Evolutionary conservation across 2,329 filamentous ascomycete genomes (phyloP).

Genomic region (Fonsecaea monophora): DNA sequence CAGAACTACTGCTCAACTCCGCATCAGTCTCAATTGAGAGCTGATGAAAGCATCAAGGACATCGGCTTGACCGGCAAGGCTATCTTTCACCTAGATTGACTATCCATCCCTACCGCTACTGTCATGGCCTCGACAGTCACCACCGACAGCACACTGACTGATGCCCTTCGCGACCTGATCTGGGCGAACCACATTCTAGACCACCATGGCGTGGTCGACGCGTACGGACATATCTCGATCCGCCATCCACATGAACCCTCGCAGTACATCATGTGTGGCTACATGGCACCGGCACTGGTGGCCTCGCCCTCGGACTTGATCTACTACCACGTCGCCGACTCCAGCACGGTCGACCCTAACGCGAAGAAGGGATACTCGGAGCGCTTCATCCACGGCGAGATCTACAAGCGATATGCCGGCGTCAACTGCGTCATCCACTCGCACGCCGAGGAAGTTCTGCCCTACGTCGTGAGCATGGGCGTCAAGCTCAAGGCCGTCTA

Average conservation of each 20-base stretch:
- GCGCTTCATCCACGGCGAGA: constrained; percentile 57
- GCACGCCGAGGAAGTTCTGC: constrained; percentile 54
- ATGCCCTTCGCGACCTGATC: constrained; percentile 33
- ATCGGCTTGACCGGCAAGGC: too few species aligned
- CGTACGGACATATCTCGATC: constrained; percentile 65
- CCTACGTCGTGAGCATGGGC: constrained; percentile 49
- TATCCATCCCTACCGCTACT: background rate
- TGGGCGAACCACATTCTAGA: constrained; percentile 55
- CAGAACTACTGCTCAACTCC: too few species aligned
- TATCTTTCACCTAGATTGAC: background rate
- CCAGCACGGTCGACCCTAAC: constrained; percentile 50
- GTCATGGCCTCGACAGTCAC: background rate
- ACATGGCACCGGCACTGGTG: constrained; percentile 58
- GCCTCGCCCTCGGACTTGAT: constrained; percentile 55
- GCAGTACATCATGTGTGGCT: constrained; percentile 58
- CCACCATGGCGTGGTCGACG: constrained; percentile 58
- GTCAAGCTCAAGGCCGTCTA: constrained; percentile 51
- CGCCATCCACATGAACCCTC: constrained; percentile 56
- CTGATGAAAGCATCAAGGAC: too few species aligned
- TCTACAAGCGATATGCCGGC: constrained; percentile 52
- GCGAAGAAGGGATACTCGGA: constrained; percentile 53
- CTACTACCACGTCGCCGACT: constrained; percentile 54
- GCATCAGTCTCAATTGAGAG: too few species aligned
- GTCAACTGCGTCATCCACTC: constrained; percentile 55
- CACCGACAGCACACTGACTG: constrained; percentile 14